Conservation (phyloP, 305 asterid genomes). For the Lippia alba region DNA sequence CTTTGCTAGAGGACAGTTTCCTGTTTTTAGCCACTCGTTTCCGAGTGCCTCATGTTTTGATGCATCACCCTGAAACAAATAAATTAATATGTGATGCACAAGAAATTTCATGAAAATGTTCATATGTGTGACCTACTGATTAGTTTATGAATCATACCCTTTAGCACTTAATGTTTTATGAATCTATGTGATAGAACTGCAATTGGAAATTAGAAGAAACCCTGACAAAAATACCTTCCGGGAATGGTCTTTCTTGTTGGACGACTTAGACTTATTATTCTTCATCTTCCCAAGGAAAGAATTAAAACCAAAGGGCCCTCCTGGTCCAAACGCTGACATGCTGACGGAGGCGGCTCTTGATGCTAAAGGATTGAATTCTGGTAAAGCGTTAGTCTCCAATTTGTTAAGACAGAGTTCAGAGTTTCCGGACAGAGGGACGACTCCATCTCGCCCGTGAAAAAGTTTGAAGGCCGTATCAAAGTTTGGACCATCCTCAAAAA, state of each 20-base stretch:
- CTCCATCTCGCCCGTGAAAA: conserved; percentile 85
- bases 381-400: conserved; percentile 42
- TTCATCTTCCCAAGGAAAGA: conserved; percentile 58
- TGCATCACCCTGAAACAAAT: conserved; percentile 51
- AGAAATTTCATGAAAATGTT: not conserved
- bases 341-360: conserved; percentile 81
- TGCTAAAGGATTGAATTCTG: conserved; percentile 68
- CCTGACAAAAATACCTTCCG: conserved; percentile 49
- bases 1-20: conserved; percentile 86
- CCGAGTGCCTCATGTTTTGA: conserved; percentile 76
- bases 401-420: conserved; percentile 39
- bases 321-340: conserved; percentile 76
- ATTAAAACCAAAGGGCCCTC: conserved; percentile 80
- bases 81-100: conserved; percentile 4
- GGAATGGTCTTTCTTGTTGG: conserved; percentile 52
- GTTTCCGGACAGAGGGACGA: conserved; percentile 67
- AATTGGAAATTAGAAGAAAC: conserved; percentile 2
- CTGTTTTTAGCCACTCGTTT: conserved; percentile 73
- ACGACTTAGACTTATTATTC: conserved; percentile 57
- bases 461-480: conserved; percentile 72
- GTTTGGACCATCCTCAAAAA: conserved; percentile 87
- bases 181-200: conserved; percentile 5
- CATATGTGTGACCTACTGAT: not conserved
- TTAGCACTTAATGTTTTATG: not conserved
- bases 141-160: conserved; percentile 8